Conservation (phyloP, 2,329 filamentous ascomycete genomes). For the Botrytis medusae region DNA sequence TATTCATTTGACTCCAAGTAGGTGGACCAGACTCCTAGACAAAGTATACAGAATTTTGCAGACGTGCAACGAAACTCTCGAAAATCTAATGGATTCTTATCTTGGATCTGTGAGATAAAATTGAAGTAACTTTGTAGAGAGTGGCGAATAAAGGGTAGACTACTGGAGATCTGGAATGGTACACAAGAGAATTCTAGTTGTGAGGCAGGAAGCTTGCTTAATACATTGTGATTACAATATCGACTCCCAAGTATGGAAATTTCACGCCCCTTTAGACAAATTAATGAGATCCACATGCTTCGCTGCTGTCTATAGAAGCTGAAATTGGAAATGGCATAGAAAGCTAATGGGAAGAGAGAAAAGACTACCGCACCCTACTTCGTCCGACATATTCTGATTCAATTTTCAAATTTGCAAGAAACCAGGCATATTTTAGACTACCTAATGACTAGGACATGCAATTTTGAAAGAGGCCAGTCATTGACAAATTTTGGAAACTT, state of each 20-base stretch:
- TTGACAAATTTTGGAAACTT: not conserved
- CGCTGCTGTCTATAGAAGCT: not conserved
- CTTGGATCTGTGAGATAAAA: not conserved
- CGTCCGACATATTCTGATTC: not conserved
- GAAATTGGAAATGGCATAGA: not conserved
- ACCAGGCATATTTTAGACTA: too few species aligned
- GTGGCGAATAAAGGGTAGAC: not conserved
- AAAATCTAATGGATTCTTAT: not conserved
- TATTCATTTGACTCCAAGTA: not conserved
- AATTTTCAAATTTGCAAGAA: not conserved
- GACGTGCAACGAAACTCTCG: not conserved
- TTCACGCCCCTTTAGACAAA: not conserved
- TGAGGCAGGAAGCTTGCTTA: not conserved
- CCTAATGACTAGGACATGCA: too few species aligned
- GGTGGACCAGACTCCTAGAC: rapidly evolving
- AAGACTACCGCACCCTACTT: not conserved
- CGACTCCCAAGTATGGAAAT: not conserved
- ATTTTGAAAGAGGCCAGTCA: not conserved
- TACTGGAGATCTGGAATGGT: not conserved
- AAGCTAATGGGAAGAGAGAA: not conserved
- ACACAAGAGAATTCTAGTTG: not conserved
- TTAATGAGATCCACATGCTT: not conserved
- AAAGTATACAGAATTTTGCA: not conserved
- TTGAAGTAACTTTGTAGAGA: not conserved
- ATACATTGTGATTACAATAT: not conserved